These are phyloP conservation scores for Trichodelitschia bisporula DNA, from an alignment of 495 filamentous ascomycete genomes.

Conservation along the genomic window DNA sequence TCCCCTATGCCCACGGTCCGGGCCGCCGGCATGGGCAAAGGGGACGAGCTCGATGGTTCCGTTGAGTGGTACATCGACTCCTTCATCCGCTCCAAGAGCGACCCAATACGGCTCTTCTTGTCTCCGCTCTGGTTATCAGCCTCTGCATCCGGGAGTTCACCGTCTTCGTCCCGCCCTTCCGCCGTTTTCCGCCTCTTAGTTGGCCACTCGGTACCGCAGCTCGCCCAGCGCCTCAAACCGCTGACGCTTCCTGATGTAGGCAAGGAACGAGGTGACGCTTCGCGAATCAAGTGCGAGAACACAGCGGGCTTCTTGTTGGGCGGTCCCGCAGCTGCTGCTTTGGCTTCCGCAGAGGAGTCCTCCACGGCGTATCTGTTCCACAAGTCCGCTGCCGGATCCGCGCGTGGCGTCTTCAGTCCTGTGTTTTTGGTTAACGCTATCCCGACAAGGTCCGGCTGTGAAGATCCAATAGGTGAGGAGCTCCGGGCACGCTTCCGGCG, in stretches of 20 bases:
- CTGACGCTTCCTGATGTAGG: conserved; percentile 12
- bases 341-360: conserved; percentile 1
- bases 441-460: conserved; percentile 25
- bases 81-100: conserved; percentile 41
- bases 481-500: conserved; percentile 50
- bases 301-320: conserved; percentile 5
- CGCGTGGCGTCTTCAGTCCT: conserved; percentile 41
- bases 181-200: conserved; percentile 26
- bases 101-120: conserved; percentile 20
- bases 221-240: conserved; percentile 21
- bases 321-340: background rate
- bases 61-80: too few species aligned
- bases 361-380: conserved; percentile 46
- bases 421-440: conserved; percentile 28
- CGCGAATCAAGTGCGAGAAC: conserved; percentile 14
- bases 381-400: conserved; percentile 64
- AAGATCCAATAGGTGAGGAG: conserved; percentile 58
- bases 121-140: conserved; percentile 11
- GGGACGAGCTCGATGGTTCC: conserved; percentile 1
- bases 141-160: too few species aligned
- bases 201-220: conserved; percentile 47
- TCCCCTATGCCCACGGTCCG: too few species aligned
- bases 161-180: conserved; percentile 20
- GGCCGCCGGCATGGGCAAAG: too few species aligned
- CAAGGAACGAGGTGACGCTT: conserved; percentile 14